Percentiles rank a stretch among this genome's conserved stretches.
Conservation (phyloP, 1,284 basidiomycete species). For the Agaricales sp. region DNA sequence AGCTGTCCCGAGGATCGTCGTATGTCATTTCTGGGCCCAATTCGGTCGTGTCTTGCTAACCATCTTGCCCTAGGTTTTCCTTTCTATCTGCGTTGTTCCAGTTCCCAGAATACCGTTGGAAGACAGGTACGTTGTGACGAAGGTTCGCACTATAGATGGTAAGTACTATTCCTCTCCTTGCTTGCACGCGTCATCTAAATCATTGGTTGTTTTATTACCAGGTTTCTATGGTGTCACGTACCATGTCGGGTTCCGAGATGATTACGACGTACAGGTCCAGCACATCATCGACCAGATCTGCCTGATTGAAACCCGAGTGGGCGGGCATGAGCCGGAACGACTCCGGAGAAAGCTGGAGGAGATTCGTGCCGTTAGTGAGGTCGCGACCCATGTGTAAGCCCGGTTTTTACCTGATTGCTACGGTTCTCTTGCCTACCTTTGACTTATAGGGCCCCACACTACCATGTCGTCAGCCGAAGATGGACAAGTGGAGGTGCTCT, state of each 20-base stretch:
- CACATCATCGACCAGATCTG: slow-evolving; percentile 43
- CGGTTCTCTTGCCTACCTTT: slow-evolving; percentile 3
- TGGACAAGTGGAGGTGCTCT: slow-evolving; percentile 22
- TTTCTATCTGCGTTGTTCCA: slow-evolving; percentile 43
- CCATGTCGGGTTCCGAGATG: slow-evolving; percentile 51
- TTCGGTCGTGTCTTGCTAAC: background rate
- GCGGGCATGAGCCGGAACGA: slow-evolving; percentile 18
- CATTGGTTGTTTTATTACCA: slow-evolving; percentile 11
- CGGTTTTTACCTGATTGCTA: slow-evolving; percentile 4
- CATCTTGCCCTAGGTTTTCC: slow-evolving; percentile 40
- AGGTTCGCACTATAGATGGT: slow-evolving; percentile 43
- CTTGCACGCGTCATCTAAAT: background rate
- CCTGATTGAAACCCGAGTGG: slow-evolving; percentile 27
- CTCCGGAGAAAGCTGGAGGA: slow-evolving; percentile 23
- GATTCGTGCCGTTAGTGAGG: slow-evolving; percentile 30
- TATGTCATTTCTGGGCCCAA: too few relatives aligned
- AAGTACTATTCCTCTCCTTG: background rate
- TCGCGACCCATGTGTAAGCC: slow-evolving; percentile 53
- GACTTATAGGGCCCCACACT: slow-evolving; percentile 41
- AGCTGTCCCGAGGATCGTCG: slow-evolving; percentile 46
- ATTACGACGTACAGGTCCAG: slow-evolving; percentile 36
- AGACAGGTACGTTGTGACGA: slow-evolving; percentile 42
- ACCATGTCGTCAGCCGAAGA: slow-evolving; percentile 38
- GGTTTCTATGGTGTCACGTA: slow-evolving; percentile 56
- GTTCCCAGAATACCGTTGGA: slow-evolving; percentile 32